Conservation (phyloP, 2,329 filamentous ascomycete genomes). For the Hypoxylon sp. region DNA sequence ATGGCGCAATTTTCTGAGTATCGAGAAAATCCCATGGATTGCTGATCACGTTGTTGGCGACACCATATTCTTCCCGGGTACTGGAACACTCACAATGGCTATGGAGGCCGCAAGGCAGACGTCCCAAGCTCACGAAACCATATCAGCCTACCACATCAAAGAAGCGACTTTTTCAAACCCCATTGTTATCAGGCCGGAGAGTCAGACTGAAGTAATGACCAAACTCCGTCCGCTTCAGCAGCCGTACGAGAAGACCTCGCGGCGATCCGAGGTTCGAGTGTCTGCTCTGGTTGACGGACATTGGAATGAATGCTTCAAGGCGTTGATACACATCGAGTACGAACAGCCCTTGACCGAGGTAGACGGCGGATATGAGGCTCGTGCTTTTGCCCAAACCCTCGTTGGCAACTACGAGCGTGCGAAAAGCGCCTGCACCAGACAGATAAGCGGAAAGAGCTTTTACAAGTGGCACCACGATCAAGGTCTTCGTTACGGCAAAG, state of each 20-base stretch:
- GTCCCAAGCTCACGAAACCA: no score
- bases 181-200: slow-evolving; percentile 40
- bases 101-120: slow-evolving; percentile 46
- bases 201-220: slow-evolving; percentile 41
- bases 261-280: slow-evolving; percentile 40
- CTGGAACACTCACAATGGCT: slow-evolving; percentile 48
- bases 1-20: slow-evolving; percentile 55
- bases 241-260: slow-evolving; percentile 30
- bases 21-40: slow-evolving; percentile 54
- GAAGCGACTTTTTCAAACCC: slow-evolving; percentile 42
- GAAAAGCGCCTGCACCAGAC: slow-evolving; percentile 17
- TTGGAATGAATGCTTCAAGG: slow-evolving; percentile 44
- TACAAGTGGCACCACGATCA: slow-evolving; percentile 8
- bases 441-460: slow-evolving; percentile 30
- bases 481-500: slow-evolving; percentile 43
- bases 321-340: slow-evolving; percentile 42
- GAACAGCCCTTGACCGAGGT: slow-evolving; percentile 11
- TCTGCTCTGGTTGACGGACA: slow-evolving; percentile 33
- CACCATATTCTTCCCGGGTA: slow-evolving; percentile 45
- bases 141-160: slow-evolving; percentile 31
- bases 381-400: background rate
- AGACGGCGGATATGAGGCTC: background rate
- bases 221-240: slow-evolving; percentile 37
- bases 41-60: slow-evolving; percentile 50
- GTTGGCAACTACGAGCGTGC: background rate